phyloP scores from a whole-genome alignment of 2,329 filamentous ascomycete species.

The Paecilomyces dactylethromorphus region DNA sequence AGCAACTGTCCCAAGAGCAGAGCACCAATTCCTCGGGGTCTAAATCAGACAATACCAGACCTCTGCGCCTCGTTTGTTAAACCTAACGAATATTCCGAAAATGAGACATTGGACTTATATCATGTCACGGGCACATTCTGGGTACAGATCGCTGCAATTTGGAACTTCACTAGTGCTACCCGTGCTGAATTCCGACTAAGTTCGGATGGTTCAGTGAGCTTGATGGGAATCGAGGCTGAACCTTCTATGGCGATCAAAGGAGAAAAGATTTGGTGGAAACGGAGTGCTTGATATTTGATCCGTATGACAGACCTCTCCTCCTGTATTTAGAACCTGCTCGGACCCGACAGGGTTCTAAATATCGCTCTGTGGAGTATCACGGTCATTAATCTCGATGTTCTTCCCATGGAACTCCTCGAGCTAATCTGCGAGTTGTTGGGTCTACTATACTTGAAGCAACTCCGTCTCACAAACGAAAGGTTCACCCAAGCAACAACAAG shows the following conservation, averaged over 20 bases:
- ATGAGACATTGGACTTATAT: neutral
- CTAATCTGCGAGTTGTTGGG: neutral
- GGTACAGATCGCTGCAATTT: neutral
- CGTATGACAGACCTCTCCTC: too few species aligned
- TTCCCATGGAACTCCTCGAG: neutral
- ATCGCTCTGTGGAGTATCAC: too few species aligned
- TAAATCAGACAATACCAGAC: neutral
- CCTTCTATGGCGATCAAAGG: neutral
- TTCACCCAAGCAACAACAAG: neutral
- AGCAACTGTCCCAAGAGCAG: neutral
- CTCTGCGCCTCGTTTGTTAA: neutral
- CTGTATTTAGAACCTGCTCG: too few species aligned
- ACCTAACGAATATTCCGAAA: too few species aligned
- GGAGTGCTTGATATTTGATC: neutral
- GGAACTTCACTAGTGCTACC: neutral
- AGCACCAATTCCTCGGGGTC: neutral
- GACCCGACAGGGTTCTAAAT: too few species aligned
- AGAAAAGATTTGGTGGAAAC: neutral
- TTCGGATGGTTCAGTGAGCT: neutral
- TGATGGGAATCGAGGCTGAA: neutral
- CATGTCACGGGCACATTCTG: neutral
- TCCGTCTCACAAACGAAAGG: neutral
- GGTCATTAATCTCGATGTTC: neutral
- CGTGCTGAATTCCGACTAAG: neutral
- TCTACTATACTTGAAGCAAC: neutral